Evolutionary conservation across 139 green algal species (phyloP).

Genomic region (Chlorella sp.): DNA sequence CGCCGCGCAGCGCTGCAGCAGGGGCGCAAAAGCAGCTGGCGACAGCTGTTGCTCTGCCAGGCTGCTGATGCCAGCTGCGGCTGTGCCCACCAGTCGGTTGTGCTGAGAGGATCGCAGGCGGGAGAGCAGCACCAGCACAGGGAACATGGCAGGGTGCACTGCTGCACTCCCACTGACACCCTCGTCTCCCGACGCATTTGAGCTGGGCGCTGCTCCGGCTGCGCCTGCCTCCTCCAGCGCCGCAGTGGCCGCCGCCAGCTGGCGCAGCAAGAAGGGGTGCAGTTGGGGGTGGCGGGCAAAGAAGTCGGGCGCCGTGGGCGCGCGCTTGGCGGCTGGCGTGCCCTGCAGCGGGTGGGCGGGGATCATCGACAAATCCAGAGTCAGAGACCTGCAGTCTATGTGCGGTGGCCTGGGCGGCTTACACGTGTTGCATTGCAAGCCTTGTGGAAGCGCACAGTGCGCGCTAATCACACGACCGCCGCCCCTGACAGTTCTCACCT

Average conservation of each 20-base stretch:
- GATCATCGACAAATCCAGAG: too few relatives aligned
- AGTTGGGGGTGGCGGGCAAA: conserved; percentile 85
- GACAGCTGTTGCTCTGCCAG: conserved; percentile 41
- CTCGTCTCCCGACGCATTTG: too few relatives aligned
- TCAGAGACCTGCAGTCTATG: too few relatives aligned
- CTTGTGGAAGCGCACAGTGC: too few relatives aligned
- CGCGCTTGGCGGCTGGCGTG: conserved; percentile 51
- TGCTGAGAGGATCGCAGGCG: conserved; percentile 41
- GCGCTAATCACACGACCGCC: too few relatives aligned
- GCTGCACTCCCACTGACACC: background rate
- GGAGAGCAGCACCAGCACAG: conserved; percentile 86
- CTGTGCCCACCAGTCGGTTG: conserved; percentile 18
- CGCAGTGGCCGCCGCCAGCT: conserved; percentile 58
- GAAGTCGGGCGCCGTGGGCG: conserved; percentile 81
- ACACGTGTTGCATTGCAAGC: too few relatives aligned
- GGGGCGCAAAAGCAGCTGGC: conserved; percentile 69
- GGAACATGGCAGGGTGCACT: conserved; percentile 83
- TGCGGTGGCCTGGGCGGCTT: too few relatives aligned
- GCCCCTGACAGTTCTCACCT: too few relatives aligned
- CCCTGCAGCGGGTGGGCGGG: conserved; percentile 8
- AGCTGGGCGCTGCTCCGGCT: background rate
- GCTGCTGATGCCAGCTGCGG: conserved; percentile 2
- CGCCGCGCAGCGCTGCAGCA: conserved; percentile 62
- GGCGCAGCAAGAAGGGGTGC: conserved; percentile 80
- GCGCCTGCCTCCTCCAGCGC: conserved; percentile 31